Evolutionary conservation across 768 basidiomycete genomes (phyloP), one percentile per base, ranked within the genome.

Genomic region (Suillus plorans): DNA sequence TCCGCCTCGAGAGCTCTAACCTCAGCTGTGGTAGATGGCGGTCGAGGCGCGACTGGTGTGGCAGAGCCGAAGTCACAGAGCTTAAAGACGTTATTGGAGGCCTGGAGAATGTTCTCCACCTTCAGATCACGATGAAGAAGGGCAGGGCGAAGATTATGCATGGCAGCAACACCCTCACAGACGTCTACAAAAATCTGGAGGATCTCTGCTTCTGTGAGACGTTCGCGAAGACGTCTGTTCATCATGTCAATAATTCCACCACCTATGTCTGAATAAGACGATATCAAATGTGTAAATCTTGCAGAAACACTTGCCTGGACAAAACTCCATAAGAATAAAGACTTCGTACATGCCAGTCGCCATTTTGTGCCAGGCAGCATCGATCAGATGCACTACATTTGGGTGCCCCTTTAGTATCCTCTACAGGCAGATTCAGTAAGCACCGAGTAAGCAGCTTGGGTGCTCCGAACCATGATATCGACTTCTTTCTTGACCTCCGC

Each of bases 181-280:
- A 98, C 93, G 74, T 99, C 97, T 16, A 93, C 90, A 76, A 99
- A 99, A 72, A 99, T 98, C 76, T 95, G 95, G 61, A 99, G 84
- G 71, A 99, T 98, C 77, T 99, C 97, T 28, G 90, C 85, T 78
- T 99, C 97, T 3, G 94, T 96, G 49, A 99, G 84, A 31, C 97
- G 88, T 78, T 99, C 95, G 62, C 96, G 87, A 55, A 99, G 84
- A 61, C 97, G 87, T 69, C 95, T 88, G 78, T 99, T 99, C 93
- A 99, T 95, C 90, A 99, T 95, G 80, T 99, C 97, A 77, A 99
- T 99, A 69, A 99, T 98, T 42, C 97, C 97, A 45, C 97, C 97
- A 57, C 95, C 95, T 94, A 68, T 16, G 61, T 45, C 52, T 34
- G 45, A 60, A 62, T 68, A 56, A 68, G 71, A 59, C 42, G 28